Percentiles rank a stretch among this genome's conserved stretches.
phyloP scores from a whole-genome alignment of 805 yeast species.

The Yarrowia hollandica region DNA sequence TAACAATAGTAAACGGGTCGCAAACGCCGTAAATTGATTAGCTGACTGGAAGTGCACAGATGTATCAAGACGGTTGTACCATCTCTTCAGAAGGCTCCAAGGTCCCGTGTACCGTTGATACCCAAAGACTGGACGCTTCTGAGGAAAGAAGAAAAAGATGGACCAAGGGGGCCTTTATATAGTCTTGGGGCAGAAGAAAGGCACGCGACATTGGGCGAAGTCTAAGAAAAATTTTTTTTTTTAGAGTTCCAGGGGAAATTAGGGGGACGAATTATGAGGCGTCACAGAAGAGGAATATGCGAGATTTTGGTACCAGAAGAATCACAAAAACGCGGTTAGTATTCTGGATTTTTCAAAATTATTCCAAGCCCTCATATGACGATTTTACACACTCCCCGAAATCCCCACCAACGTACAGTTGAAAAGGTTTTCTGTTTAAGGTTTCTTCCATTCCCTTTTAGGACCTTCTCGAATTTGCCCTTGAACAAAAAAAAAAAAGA shows the following conservation, averaged over 20 bases:
- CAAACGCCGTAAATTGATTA: too few species aligned
- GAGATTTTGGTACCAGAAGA: too few species aligned
- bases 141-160: not conserved
- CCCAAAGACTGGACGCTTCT: constrained; percentile 21
- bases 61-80: too few species aligned
- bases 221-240: too few species aligned
- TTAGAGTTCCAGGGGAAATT: not conserved
- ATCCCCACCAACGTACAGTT: not conserved
- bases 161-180: not conserved
- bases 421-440: not conserved
- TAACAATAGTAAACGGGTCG: not conserved
- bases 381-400: too few species aligned
- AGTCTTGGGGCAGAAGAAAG: not conserved
- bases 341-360: too few species aligned
- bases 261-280: too few species aligned
- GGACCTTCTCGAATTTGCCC: not conserved
- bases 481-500: not conserved
- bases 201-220: constrained; percentile 6
- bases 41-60: not conserved
- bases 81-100: constrained; percentile 6
- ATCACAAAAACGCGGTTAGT: too few species aligned
- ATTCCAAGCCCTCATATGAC: too few species aligned
- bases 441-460: not conserved
- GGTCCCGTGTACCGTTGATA: not conserved
- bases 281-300: too few species aligned